Evolutionary conservation across 164 flowering plant genomes (phyloP).

Genomic region (Piper longum): DNA sequence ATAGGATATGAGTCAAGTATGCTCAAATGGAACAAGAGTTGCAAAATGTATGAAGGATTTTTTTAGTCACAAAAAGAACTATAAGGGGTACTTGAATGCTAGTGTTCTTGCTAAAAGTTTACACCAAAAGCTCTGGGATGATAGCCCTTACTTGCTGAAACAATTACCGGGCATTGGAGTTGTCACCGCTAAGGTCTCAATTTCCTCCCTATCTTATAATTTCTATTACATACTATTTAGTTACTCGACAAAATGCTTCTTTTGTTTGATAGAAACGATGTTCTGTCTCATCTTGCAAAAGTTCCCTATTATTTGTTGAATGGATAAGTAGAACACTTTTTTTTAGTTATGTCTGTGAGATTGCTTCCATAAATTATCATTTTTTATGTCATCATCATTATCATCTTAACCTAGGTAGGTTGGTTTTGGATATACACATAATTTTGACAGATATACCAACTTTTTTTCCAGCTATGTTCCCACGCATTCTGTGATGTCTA

Average conservation of each 20-base stretch:
- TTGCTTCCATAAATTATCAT: too few species aligned
- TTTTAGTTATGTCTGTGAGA: too few species aligned
- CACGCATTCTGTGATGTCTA: not conserved
- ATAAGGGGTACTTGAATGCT: constrained; percentile 60
- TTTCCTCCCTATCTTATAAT: not conserved
- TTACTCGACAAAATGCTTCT: not conserved
- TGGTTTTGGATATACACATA: too few species aligned
- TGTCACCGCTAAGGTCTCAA: constrained; percentile 91
- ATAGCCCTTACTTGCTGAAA: constrained; percentile 82
- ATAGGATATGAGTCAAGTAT: constrained; percentile 78
- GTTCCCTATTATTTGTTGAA: too few species aligned
- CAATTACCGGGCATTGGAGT: constrained; percentile 94
- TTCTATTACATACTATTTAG: too few species aligned
- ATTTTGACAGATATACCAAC: too few species aligned
- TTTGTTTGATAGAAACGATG: not conserved
- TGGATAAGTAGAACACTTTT: too few species aligned
- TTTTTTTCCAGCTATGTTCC: not conserved
- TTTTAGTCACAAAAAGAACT: constrained; percentile 60
- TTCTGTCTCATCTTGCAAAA: not conserved
- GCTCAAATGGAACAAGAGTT: constrained; percentile 81
- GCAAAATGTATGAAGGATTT: constrained; percentile 95
- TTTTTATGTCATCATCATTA: too few species aligned
- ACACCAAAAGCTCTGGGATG: constrained; percentile 89
- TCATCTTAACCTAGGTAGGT: too few species aligned
- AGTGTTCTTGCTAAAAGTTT: constrained; percentile 68